phyloP scores from a whole-genome alignment of 306 rosid species.

The Quercus gilva region DNA sequence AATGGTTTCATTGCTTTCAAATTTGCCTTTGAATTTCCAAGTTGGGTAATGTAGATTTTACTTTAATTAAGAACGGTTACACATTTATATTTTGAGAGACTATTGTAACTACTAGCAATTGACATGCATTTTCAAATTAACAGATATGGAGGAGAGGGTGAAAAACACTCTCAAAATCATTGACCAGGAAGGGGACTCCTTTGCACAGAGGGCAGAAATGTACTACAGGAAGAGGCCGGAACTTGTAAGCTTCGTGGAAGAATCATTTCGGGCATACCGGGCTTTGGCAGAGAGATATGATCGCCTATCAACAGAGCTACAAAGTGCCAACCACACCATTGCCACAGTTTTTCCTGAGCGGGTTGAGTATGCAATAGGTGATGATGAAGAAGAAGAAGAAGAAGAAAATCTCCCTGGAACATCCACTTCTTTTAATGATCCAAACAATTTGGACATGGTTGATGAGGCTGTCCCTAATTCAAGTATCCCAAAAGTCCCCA shows the following conservation, averaged over 20 bases:
- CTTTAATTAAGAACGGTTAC: neutral
- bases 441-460: conserved; percentile 6
- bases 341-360: conserved; percentile 75
- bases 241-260: conserved; percentile 67
- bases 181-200: conserved; percentile 74
- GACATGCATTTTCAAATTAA: conserved; percentile 12
- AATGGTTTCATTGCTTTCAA: neutral
- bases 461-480: conserved; percentile 14
- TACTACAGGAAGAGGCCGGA: conserved; percentile 84
- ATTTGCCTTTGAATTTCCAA: neutral
- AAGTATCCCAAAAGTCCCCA: conserved; percentile 61
- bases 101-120: neutral
- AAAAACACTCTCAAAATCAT: conserved; percentile 56
- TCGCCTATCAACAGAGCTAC: conserved; percentile 71
- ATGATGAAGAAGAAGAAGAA: conserved; percentile 47
- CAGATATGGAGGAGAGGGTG: conserved; percentile 92
- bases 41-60: neutral
- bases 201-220: conserved; percentile 92
- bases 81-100: neutral
- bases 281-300: conserved; percentile 81
- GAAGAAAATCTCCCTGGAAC: conserved; percentile 35
- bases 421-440: conserved; percentile 26
- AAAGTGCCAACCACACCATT: conserved; percentile 86
- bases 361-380: conserved; percentile 62
- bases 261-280: conserved; percentile 68